Base-by-base conservation (phyloP, 2,329 filamentous ascomycete genomes). In the Parafenestella ontariensis region DNA sequence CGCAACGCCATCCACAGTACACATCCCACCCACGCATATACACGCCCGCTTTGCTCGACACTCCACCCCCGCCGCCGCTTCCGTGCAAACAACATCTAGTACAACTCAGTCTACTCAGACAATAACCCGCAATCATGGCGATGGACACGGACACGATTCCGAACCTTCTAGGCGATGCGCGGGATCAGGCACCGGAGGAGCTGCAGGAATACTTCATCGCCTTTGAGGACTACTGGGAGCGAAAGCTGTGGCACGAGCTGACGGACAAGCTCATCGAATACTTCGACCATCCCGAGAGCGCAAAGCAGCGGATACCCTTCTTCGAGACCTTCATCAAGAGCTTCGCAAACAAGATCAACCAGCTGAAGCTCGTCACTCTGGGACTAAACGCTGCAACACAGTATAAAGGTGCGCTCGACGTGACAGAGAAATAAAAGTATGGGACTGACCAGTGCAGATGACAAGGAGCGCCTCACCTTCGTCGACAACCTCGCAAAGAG, bases 271-370 rank as follows among this genome's bases (percentile, higher is more conserved):
- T 99, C 52, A 83, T 96, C 67, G 85, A 90, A 65, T 97, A 94
- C 85, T 99, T 97, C 82, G 88, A 88, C 71, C 81, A 91, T 68
- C 85, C 90, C 40, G 86, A 88, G 73, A 98, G 93, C 78, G 89
- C 87, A 52, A 83, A 87, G 54, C 92, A 96, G 80, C 89, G 94
- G 72, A 85, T 99, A 80, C 83, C 88, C 56, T 89, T 99, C 78
- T 99, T 95, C 84, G 92, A 95, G 80, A 88, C 87, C 69, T 99
- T 99, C 82, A 90, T 99, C 77, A 86, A 94, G 76, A 95, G 90
- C 78, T 99, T 99, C 74, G 92, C 93, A 64, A 93, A 96, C 76
- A 97, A 96, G 84, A 97, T 99, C 83, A 99, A 98, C 81, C 94
- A 98, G 82, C 84, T 99, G 61, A 97, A 97, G 84, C 89, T 98